These are phyloP conservation scores for Paracamarosporium sp. DNA, from an alignment of 2,329 filamentous ascomycete genomes.

Conservation along the genomic window DNA sequence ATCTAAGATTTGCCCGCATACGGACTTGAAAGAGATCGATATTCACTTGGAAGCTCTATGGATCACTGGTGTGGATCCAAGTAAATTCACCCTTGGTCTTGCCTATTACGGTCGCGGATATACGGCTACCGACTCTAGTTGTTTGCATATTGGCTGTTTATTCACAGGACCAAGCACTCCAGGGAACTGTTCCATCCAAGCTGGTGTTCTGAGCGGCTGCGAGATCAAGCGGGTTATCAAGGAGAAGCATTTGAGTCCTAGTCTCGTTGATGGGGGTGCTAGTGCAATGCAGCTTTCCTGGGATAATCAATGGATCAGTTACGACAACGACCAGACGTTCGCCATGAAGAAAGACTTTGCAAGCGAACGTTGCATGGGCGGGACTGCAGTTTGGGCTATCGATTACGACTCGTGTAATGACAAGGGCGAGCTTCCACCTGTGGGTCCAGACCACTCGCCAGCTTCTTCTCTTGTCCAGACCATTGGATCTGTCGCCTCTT, in stretches of 20 bases:
- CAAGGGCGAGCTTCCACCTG: conserved; percentile 9
- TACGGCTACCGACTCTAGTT: conserved; percentile 24
- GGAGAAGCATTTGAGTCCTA: conserved; percentile 22
- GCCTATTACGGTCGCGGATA: conserved; percentile 55
- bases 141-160: conserved; percentile 26
- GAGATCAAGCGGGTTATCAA: conserved; percentile 47
- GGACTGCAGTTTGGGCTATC: conserved; percentile 44
- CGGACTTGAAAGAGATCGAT: conserved; percentile 58
- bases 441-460: neutral
- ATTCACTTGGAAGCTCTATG: conserved; percentile 54
- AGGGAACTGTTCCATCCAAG: conserved; percentile 29
- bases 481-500: neutral
- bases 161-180: conserved; percentile 23
- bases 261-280: conserved; percentile 33
- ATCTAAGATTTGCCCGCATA: conserved; percentile 46
- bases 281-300: conserved; percentile 44
- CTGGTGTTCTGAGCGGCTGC: conserved; percentile 41
- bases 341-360: conserved; percentile 17
- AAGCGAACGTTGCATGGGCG: conserved; percentile 30
- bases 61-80: conserved; percentile 50
- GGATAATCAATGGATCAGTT: conserved; percentile 48
- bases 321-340: conserved; percentile 42
- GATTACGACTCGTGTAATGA: conserved; percentile 45
- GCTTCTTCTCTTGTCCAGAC: neutral
- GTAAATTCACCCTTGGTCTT: conserved; percentile 53